phyloP scores from a whole-genome alignment of 805 yeast genomes.

The Limtongozyma cylindracea region DNA sequence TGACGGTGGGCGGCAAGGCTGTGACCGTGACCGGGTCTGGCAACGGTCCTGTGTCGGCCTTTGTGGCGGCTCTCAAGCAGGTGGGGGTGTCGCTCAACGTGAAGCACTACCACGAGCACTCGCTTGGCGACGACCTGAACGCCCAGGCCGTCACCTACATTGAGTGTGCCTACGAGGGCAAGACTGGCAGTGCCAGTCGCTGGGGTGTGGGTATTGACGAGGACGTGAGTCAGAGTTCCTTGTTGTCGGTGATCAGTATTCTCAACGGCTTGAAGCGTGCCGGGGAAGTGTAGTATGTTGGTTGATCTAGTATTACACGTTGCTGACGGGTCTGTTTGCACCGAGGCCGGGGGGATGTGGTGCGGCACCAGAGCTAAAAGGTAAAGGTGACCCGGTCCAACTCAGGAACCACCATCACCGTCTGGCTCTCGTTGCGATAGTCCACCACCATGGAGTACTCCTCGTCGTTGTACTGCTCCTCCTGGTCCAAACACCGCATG shows the following conservation, averaged over 20 bases:
- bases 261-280: conserved; percentile 29
- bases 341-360: too few relatives aligned
- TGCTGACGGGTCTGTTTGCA: too few relatives aligned
- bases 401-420: too few relatives aligned
- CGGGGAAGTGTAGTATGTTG: too few relatives aligned
- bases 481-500: too few relatives aligned
- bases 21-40: conserved; percentile 29
- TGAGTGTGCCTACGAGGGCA: conserved; percentile 4
- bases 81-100: conserved; percentile 30
- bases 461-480: too few relatives aligned
- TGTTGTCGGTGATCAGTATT: conserved; percentile 39
- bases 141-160: conserved; percentile 61
- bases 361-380: too few relatives aligned
- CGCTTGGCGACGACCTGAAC: conserved; percentile 47
- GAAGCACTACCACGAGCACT: conserved; percentile 52
- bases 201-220: conserved; percentile 93
- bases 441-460: too few relatives aligned
- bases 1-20: conserved; percentile 9
- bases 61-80: conserved; percentile 29
- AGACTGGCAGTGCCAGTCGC: too few relatives aligned
- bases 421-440: too few relatives aligned
- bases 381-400: too few relatives aligned
- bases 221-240: conserved; percentile 73
- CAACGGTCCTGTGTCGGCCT: conserved; percentile 67
- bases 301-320: too few relatives aligned